Percentiles rank a stretch among this genome's conserved stretches.
Evolutionary conservation across 2,329 filamentous ascomycete genomes (phyloP).

Genomic region (Xylariales sp.): DNA sequence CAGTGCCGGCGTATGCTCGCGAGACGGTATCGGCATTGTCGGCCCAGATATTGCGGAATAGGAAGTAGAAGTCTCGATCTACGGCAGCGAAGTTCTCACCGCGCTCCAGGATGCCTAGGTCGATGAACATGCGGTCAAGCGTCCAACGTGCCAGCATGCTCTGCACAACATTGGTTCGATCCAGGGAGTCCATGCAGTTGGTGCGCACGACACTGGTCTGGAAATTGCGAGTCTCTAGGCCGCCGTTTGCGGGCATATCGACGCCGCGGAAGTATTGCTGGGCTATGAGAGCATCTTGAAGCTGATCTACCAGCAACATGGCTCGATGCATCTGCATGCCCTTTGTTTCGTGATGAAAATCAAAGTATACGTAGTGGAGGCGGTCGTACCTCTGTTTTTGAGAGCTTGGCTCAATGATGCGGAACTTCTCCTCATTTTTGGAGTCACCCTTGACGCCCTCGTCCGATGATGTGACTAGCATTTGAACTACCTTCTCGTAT

Average conservation of each 20-base stretch:
- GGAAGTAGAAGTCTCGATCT: conserved; percentile 75
- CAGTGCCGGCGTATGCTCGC: conserved; percentile 88
- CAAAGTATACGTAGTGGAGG: conserved; percentile 95
- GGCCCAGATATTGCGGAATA: conserved; percentile 97
- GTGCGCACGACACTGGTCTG: conserved; percentile 92
- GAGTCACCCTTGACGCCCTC: conserved; percentile 63
- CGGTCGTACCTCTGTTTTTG: conserved; percentile 64
- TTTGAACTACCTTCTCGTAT: conserved; percentile 84
- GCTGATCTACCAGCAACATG: conserved; percentile 75
- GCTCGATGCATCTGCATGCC: conserved; percentile 91
- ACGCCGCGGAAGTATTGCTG: conserved; percentile 92
- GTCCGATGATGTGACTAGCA: conserved; percentile 63
- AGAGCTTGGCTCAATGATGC: conserved; percentile 63
- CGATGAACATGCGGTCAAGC: conserved; percentile 81
- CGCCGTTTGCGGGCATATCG: conserved; percentile 73
- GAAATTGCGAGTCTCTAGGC: conserved; percentile 71
- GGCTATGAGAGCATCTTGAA: conserved; percentile 68
- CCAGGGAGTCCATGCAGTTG: conserved; percentile 99
- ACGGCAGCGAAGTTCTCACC: conserved; percentile 73
- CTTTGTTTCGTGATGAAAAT: conserved; percentile 97
- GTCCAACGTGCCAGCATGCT: conserved; percentile 92
- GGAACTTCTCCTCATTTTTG: conserved; percentile 73
- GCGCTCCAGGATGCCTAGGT: conserved; percentile 71
- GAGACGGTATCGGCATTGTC: conserved; percentile 97
- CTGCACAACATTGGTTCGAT: conserved; percentile 96